Conservation (phyloP, 2,329 filamentous ascomycete genomes). For the Colletotrichum filicis region DNA sequence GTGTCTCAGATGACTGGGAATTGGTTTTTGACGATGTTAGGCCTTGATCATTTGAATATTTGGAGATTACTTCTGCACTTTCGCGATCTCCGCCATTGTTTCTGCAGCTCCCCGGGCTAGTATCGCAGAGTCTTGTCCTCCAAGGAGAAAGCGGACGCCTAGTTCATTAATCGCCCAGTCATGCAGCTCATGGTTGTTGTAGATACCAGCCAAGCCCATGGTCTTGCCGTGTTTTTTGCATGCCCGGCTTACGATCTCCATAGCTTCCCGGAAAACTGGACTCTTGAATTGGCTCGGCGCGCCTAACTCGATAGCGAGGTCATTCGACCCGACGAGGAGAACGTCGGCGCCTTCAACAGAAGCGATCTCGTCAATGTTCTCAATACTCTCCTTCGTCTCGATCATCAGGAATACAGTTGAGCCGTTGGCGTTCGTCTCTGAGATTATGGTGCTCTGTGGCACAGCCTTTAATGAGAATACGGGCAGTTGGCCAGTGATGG, state of each 20-base stretch:
- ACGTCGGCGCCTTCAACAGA: constrained; percentile 44
- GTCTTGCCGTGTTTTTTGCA: constrained; percentile 38
- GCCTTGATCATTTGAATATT: no score
- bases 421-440: constrained; percentile 37
- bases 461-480: constrained; percentile 40
- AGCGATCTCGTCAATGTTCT: constrained; percentile 43
- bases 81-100: background rate
- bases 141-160: constrained; percentile 35
- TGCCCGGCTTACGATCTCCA: constrained; percentile 35
- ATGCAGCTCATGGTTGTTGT: constrained; percentile 35
- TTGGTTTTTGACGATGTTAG: background rate
- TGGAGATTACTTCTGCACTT: background rate
- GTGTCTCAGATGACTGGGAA: background rate
- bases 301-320: constrained; percentile 42
- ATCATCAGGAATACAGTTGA: constrained; percentile 43
- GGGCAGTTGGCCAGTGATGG: constrained; percentile 39
- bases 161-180: constrained; percentile 36
- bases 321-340: constrained; percentile 45
- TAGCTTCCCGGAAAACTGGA: constrained; percentile 30
- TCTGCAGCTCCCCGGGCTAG: constrained; percentile 3
- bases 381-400: constrained; percentile 40
- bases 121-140: constrained; percentile 37
- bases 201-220: constrained; percentile 40
- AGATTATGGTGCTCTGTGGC: constrained; percentile 37
- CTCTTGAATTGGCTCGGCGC: constrained; percentile 38